A percentile compares a stretch with the other conserved stretches of the same genome.
phyloP scores from a whole-genome alignment of 306 rosid species.

The Dryas alaskensis region DNA sequence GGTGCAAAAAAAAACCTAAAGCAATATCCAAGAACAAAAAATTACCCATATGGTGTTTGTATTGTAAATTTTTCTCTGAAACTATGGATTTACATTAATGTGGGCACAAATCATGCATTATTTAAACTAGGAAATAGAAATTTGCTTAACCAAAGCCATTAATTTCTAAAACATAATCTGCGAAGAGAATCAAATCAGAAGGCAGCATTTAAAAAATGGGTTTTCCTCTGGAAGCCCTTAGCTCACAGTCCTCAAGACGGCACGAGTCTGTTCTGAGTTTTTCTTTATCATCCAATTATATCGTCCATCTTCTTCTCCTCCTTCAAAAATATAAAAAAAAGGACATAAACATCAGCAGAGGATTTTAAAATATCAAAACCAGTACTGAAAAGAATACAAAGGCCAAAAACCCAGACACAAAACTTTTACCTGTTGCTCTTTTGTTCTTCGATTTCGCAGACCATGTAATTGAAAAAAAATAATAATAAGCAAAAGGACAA shows the following conservation, averaged over 20 bases:
- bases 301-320: conserved; percentile 15
- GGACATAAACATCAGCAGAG: background rate
- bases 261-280: conserved; percentile 12
- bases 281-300: conserved; percentile 27
- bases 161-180: no score
- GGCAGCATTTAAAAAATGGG: no score
- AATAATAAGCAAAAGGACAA: background rate
- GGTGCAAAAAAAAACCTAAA: no score
- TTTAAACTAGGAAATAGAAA: no score
- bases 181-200: no score
- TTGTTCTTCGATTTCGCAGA: background rate
- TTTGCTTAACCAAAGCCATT: no score
- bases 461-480: background rate
- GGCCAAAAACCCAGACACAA: background rate
- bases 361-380: background rate
- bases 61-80: no score
- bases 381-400: background rate
- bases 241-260: conserved; percentile 19
- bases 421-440: background rate
- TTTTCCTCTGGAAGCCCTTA: background rate
- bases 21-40: no score
- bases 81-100: no score
- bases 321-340: background rate
- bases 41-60: no score
- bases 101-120: no score